phyloP scores from a whole-genome alignment of 352 stramenopile species.

The Phytopythium chamaehyphon region DNA sequence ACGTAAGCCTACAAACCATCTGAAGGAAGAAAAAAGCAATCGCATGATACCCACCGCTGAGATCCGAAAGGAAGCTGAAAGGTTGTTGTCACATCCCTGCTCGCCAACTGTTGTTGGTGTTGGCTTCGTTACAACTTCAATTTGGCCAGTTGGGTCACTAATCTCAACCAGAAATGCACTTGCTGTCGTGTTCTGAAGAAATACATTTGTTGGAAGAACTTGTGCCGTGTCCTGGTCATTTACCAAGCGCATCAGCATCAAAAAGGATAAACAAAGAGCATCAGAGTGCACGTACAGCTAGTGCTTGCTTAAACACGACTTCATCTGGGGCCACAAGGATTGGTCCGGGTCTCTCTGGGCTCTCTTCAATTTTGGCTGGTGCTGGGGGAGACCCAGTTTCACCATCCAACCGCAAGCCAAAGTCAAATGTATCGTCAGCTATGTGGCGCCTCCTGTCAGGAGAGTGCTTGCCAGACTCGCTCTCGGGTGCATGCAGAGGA shows the following conservation, averaged over 20 bases:
- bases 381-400: not conserved
- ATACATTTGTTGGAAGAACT: conserved; percentile 64
- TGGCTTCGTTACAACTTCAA: conserved; percentile 58
- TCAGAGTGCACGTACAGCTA: conserved; percentile 17
- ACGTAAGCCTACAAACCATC: not conserved
- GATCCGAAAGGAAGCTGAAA: conserved; percentile 35
- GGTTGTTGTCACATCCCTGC: conserved; percentile 1
- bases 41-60: conserved; percentile 34
- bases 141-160: conserved; percentile 38
- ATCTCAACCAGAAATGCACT: conserved; percentile 60
- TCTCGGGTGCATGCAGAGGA: conserved; percentile 49
- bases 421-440: conserved; percentile 32
- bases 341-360: conserved; percentile 25
- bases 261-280: not conserved
- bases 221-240: conserved; percentile 33
- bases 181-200: conserved; percentile 67
- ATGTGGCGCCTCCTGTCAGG: conserved; percentile 28
- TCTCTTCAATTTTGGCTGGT: conserved; percentile 7
- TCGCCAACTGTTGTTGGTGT: conserved; percentile 14
- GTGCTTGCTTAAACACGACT: conserved; percentile 58
- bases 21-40: not conserved
- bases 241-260: not conserved
- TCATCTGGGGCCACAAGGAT: conserved; percentile 60
- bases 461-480: conserved; percentile 42
- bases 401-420: conserved; percentile 17